Evolutionary conservation across 2,329 filamentous ascomycete genomes (phyloP).

Genomic region (Hymenoscyphus albidus): DNA sequence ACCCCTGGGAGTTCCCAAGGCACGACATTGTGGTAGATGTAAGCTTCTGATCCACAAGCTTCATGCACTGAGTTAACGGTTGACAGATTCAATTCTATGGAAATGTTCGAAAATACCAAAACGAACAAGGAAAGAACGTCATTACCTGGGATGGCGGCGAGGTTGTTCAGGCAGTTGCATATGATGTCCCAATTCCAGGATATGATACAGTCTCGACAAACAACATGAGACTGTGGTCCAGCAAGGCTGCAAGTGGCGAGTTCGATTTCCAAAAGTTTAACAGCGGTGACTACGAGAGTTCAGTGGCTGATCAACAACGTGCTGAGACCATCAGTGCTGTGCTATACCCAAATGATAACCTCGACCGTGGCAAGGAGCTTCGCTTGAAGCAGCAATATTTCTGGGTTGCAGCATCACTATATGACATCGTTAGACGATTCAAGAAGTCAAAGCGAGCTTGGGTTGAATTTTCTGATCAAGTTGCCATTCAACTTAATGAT

Average conservation of each 20-base stretch:
- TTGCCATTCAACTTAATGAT: conserved; percentile 97
- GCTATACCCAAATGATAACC: conserved; percentile 94
- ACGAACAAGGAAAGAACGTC: conserved; percentile 71
- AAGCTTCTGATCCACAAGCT: conserved; percentile 38
- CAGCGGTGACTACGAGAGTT: conserved; percentile 91
- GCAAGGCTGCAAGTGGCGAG: conserved; percentile 93
- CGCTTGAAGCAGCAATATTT: conserved; percentile 99
- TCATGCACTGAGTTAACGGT: conserved; percentile 14
- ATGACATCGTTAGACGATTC: conserved; percentile 95
- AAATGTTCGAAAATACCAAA: conserved; percentile 68
- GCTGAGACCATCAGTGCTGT: conserved; percentile 99
- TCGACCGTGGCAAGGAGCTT: conserved; percentile 94
- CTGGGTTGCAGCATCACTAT: conserved; percentile 95
- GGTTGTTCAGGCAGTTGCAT: conserved; percentile 85
- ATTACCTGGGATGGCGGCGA: conserved; percentile 89
- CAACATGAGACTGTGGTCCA: conserved; percentile 95
- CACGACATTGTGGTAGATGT: conserved; percentile 92
- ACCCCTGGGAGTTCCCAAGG: conserved; percentile 96
- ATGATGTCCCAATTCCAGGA: conserved; percentile 88
- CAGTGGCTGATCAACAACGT: conserved; percentile 94
- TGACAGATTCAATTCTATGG: conserved; percentile 85
- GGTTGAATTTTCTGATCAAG: conserved; percentile 88
- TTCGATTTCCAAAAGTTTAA: conserved; percentile 99
- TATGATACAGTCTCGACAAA: conserved; percentile 89
- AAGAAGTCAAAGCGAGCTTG: conserved; percentile 93